Base-by-base conservation (phyloP, 768 basidiomycete species). In the Lactarius sp. region DNA sequence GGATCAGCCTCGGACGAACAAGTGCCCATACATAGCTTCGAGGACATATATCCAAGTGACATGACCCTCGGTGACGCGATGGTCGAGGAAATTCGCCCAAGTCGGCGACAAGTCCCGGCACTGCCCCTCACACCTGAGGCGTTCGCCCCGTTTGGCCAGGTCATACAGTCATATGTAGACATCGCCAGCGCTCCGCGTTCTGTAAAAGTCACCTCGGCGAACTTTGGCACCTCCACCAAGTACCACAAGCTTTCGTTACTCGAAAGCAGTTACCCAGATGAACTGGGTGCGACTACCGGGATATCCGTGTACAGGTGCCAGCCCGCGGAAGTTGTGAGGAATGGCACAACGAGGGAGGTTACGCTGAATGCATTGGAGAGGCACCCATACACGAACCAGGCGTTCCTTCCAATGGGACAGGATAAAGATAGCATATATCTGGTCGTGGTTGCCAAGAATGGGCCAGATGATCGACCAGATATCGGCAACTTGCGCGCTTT, bases 401-500 rank as follows among this genome's bases (percentile, higher is more conserved):
- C 90, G 6, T 98, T 98, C 74, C 83, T 98, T 61, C 96, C 97
- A 9, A 94, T 98, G 92, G 92, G 93, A 5, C 74, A 76, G 31
- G 81, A 83, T 27, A 76, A 82, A 6, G 82, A 80, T 0, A 74
- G 76, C 31, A 73, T 76, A 39, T 96, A 96, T 73, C 76, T 98
- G 50, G 92, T 95, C 12, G 86, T 96, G 18, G 96, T 94, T 1
- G 92, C 93, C 12, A 74, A 87, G 70, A 93, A 90, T 64, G 91
- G 88, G 2, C 67, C 65, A 9, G 84, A 94, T 66, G 91, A 90
- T 72, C 77, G 78, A 67, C 97, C 97, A 1, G 87, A 96, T 71
- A 67, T 93, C 63, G 70, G 72, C 49, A 93, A 85, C 0, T 66
- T 93, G 61, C 83, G 87, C 60, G 94, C 92, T 3, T 99, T 98